phyloP scores from a whole-genome alignment of 2,329 filamentous ascomycete species.

The Rhynchosporium agropyri region DNA sequence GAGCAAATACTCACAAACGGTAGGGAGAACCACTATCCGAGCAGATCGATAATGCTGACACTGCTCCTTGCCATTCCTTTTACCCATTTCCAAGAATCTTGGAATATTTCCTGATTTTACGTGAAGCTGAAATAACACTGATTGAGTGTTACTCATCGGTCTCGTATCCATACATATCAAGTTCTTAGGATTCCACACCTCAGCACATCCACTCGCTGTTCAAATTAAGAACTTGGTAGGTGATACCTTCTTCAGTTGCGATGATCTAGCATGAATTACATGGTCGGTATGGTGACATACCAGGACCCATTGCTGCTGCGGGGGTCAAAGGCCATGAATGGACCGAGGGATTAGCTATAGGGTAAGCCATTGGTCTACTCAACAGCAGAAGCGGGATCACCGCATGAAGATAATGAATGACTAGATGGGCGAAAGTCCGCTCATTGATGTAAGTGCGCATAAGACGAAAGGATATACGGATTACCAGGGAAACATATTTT shows the following conservation, averaged over 20 bases:
- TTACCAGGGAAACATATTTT: conserved; percentile 1
- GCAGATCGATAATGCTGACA: background rate
- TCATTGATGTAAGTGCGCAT: conserved; percentile 4
- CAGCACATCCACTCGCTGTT: background rate
- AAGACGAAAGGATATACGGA: conserved; percentile 6
- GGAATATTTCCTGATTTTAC: background rate
- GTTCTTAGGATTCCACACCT: conserved; percentile 7
- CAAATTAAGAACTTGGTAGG: conserved; percentile 2
- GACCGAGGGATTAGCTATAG: background rate
- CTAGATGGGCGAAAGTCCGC: conserved; percentile 7
- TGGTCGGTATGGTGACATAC: conserved; percentile 10
- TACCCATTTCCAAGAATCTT: background rate
- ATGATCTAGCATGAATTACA: conserved; percentile 7
- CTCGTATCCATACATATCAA: conserved; percentile 16
- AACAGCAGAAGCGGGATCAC: conserved; percentile 1
- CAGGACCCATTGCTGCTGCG: conserved; percentile 2
- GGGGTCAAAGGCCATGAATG: conserved; percentile 6
- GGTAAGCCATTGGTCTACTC: conserved; percentile 2
- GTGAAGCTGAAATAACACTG: background rate
- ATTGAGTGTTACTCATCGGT: conserved; percentile 1
- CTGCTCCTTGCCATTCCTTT: background rate
- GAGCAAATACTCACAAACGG: background rate
- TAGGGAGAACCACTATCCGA: background rate
- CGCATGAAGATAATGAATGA: background rate
- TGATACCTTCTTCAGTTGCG: conserved; percentile 5